Conservation (phyloP, 768 basidiomycete genomes). For the Lactarius deliciosus region DNA sequence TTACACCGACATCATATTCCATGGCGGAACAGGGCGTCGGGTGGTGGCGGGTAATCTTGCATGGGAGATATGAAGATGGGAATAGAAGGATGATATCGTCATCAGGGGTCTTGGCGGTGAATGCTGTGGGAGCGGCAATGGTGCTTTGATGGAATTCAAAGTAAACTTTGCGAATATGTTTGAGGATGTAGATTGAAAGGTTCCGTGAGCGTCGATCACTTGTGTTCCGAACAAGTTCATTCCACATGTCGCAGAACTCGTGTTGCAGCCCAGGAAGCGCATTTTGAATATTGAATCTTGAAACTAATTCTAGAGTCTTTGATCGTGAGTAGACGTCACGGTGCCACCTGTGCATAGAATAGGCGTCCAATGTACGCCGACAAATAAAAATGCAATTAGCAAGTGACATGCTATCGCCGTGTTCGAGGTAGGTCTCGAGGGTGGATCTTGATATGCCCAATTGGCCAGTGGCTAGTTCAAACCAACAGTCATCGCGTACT, state of each 20-base stretch:
- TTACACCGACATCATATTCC: too few relatives aligned
- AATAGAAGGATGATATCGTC: background rate
- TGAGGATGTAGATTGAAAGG: background rate
- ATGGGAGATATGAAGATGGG: background rate
- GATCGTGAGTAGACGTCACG: background rate
- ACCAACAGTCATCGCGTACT: background rate
- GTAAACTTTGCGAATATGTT: background rate
- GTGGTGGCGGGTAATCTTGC: background rate
- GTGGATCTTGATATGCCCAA: background rate
- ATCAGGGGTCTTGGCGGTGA: background rate
- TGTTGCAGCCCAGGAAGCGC: background rate
- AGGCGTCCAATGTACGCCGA: background rate
- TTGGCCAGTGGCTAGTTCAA: background rate
- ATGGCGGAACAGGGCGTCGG: too few relatives aligned
- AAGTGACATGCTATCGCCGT: background rate
- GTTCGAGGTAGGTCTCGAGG: background rate
- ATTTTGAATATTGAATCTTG: background rate
- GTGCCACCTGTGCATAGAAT: background rate
- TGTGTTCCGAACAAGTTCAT: background rate
- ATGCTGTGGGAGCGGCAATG: background rate
- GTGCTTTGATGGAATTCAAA: background rate
- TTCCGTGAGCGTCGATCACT: background rate
- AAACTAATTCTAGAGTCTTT: background rate
- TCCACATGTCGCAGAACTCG: background rate
- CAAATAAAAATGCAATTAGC: background rate